Base-by-base conservation (phyloP, 495 filamentous ascomycete genomes). In the Tuber aestivum region DNA sequence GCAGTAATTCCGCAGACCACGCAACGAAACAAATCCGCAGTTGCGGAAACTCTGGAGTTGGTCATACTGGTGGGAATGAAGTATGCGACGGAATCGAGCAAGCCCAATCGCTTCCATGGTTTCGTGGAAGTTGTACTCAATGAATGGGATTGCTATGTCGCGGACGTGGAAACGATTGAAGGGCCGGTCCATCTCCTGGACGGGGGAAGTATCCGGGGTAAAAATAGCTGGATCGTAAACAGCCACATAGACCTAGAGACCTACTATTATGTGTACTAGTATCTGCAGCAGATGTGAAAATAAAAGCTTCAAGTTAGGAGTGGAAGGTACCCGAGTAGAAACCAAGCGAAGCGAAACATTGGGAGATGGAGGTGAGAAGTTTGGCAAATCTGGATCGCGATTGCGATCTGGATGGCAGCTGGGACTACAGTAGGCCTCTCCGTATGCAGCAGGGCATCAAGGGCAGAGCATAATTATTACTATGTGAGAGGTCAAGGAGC, bases 41-140 rank as follows among this genome's bases (percentile, higher is more conserved):
- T 45, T 16, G 21, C 2, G 18, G 44, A 45, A 45, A 45, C 44
- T 45, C 44, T 45, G 18, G 72, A 74, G 9, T 35, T 69, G 20
- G 37, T 41, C 8, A 74, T 74, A 23, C 40, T 74, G 3, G n/a
- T 42, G 3, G 35, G 72, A 35, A 74, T 41, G 12, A 69, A 69
- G 37, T 74, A 68, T 18, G 50, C 35, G 21, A 74, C 41, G 14
- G 16, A 38, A 69, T 68, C 21, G n/a, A 37, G 72, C 50, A 74
- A 44, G 50, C 72, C 72, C 8, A 32, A 74, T 42, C 38, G 40
- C 32, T 56, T 27, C 6, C 56, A 74, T 38, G 72, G 56, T 5
- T 74, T 69, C 35, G 50, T 74, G 14, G 50, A 74, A 45, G 72
- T 74, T 0, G 35, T 20, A 14, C n/a, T 74, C 2, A 41, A 74